These are phyloP conservation scores for Ceriops tagal DNA, from an alignment of 345 rosid species.

Conservation along the genomic window DNA sequence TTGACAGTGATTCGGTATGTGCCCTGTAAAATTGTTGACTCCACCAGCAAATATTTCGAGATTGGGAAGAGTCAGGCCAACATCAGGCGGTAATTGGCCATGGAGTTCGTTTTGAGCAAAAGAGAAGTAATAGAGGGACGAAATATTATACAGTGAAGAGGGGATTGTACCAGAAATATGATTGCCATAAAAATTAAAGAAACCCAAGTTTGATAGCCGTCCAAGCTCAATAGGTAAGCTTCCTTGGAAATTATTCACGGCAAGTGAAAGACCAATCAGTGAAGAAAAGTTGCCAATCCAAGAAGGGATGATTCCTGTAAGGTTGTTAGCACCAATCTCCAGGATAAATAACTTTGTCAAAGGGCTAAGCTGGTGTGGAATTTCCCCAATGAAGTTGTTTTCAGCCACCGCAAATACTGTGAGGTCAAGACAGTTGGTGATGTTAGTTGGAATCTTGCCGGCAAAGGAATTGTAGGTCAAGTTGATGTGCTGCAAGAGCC, in stretches of 20 bases:
- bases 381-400: conserved; percentile 14
- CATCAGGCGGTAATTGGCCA: conserved; percentile 21
- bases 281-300: conserved; percentile 33
- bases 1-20: conserved; percentile 24
- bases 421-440: conserved; percentile 17
- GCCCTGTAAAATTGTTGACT: conserved; percentile 26
- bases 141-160: conserved; percentile 28
- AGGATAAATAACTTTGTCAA: conserved; percentile 8
- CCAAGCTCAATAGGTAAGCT: conserved; percentile 27
- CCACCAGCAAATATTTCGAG: conserved; percentile 24
- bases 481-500: conserved; percentile 11
- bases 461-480: conserved; percentile 11
- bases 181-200: conserved; percentile 18
- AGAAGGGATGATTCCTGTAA: conserved; percentile 18
- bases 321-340: conserved; percentile 3
- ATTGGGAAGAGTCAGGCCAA: conserved; percentile 23
- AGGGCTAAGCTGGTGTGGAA: conserved; percentile 17
- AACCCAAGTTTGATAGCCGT: conserved; percentile 12
- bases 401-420: background rate
- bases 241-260: conserved; percentile 18
- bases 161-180: conserved; percentile 27
- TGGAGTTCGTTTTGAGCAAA: conserved; percentile 25
- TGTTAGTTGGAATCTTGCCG: conserved; percentile 16
- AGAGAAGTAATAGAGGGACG: conserved; percentile 16
- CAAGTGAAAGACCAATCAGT: background rate